These are phyloP conservation scores for Ambrosiella cleistominuta DNA, from an alignment of 2,329 filamentous ascomycete species.

Conservation along the genomic window DNA sequence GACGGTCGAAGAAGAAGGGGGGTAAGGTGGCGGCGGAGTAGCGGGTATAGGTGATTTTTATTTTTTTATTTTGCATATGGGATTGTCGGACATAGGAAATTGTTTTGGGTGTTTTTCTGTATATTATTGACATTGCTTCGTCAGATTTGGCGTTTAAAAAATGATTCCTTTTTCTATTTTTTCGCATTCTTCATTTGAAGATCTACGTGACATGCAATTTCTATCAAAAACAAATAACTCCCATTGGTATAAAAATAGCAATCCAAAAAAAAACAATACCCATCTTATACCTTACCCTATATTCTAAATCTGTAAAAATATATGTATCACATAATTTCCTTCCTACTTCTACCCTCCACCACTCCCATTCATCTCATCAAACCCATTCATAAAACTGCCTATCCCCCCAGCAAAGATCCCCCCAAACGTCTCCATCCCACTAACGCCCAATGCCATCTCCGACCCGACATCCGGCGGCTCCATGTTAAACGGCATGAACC, in stretches of 20 bases:
- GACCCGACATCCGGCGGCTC: conserved; percentile 50
- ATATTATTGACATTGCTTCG: background rate
- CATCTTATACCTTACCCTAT: background rate
- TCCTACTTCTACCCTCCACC: background rate
- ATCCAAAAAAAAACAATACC: background rate
- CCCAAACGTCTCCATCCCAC: conserved; percentile 31
- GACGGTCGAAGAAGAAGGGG: conserved; percentile 33
- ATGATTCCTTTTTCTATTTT: background rate
- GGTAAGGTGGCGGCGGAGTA: conserved; percentile 22
- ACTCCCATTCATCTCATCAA: conserved; percentile 15
- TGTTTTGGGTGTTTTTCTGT: conserved; percentile 5
- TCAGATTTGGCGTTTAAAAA: conserved; percentile 3
- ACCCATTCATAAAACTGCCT: conserved; percentile 20
- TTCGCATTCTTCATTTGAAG: background rate
- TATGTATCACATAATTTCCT: background rate
- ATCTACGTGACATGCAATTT: background rate
- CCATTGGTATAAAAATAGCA: background rate
- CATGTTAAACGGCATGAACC: conserved; percentile 89
- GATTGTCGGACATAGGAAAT: background rate
- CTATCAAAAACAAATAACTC: background rate
- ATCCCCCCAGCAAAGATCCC: conserved; percentile 29
- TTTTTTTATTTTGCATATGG: background rate
- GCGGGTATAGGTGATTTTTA: background rate
- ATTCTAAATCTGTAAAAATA: background rate
- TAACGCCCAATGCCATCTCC: conserved; percentile 24